Base-by-base conservation (phyloP, 2,329 filamentous ascomycete genomes). In the Aspergillus japonicus region DNA sequence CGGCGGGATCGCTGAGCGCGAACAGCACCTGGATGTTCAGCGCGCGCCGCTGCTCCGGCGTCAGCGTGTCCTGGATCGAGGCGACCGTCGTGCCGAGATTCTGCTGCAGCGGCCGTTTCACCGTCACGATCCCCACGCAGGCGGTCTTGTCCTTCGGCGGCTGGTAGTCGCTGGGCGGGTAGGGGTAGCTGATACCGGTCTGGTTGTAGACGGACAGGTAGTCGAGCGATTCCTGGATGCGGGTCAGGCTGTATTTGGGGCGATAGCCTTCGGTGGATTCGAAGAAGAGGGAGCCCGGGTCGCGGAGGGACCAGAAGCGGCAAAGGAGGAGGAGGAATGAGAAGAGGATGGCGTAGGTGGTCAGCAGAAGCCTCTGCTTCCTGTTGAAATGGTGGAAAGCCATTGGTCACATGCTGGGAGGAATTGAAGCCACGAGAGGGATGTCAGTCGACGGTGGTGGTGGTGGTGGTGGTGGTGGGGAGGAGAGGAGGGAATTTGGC, bases 1-100 rank as follows among this genome's bases (percentile, higher is more conserved):
- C 61, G 5, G 65, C 63, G 2, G 80, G 78, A 47, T 77, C 71
- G 10, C 73, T 73, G 54, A 81, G 76, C 0, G 78, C 75, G 50
- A 82, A 75, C 44, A 82, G 77, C 12, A 80, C 71, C 7, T 77
- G 70, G n/a, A 82, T 59, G 61, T 76, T 71, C 31, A 82, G 72
- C 14, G 73, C 68, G 10, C 69, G 65, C 11, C 80, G 71, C 63
- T 82, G 78, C 21, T 73, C 66, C 2, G 68, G 63, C 5, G 72
- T 73, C 3, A 82, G 66, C 8, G 76, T 77, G 14, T 77, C 75
- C 0, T 82, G 69, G 5, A 82, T 61, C 1, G 78, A 80, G 14
- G 77, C 80, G 7, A 82, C 68, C 1, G 78, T 71, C 8, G 71
- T 71, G 16, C 70, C 70, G 31, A 82, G 68, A 58, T 81, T 80